These are phyloP conservation scores for Taphrina deformans DNA, from an alignment of 1,139 yeast species.

Conservation along the genomic window DNA sequence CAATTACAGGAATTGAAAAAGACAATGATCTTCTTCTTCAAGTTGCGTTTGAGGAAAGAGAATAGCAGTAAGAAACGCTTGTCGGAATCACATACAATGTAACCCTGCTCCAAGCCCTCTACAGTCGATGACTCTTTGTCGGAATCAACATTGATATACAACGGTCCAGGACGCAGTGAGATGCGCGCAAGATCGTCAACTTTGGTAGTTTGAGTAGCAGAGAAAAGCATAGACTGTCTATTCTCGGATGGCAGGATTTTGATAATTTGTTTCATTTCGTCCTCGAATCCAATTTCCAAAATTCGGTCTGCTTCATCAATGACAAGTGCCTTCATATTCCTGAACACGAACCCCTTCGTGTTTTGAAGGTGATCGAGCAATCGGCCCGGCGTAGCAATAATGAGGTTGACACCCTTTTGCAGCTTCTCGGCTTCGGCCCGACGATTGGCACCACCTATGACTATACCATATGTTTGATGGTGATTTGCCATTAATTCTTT, in stretches of 20 bases:
- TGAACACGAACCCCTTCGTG: slow-evolving; percentile 89
- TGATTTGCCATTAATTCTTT: slow-evolving; percentile 88
- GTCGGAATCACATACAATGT: slow-evolving; percentile 95
- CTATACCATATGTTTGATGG: slow-evolving; percentile 92
- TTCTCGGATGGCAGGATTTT: slow-evolving; percentile 89
- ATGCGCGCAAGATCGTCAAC: slow-evolving; percentile 98
- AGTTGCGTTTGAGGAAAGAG: slow-evolving; percentile 87
- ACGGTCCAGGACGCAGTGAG: slow-evolving; percentile 90
- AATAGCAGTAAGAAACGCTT: slow-evolving; percentile 85
- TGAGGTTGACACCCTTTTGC: slow-evolving; percentile 85
- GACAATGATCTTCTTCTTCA: slow-evolving; percentile 84
- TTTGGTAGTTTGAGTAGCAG: slow-evolving; percentile 98
- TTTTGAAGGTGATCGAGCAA: slow-evolving; percentile 93
- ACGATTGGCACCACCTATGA: slow-evolving; percentile 97
- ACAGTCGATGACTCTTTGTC: slow-evolving; percentile 72
- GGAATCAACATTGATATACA: slow-evolving; percentile 89
- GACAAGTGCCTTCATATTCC: slow-evolving; percentile 86
- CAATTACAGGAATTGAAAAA: slow-evolving; percentile 95
- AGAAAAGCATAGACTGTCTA: slow-evolving; percentile 94
- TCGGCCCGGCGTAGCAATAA: slow-evolving; percentile 98
- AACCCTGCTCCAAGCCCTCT: slow-evolving; percentile 96
- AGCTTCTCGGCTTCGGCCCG: slow-evolving; percentile 95
- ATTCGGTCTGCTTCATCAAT: slow-evolving; percentile 93
- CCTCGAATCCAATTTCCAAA: slow-evolving; percentile 95
- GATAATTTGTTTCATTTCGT: slow-evolving; percentile 95